A percentile compares a stretch with the other conserved stretches of the same genome.
phyloP scores from a whole-genome alignment of 495 filamentous ascomycete genomes.

The Trichoderma parareesei region DNA sequence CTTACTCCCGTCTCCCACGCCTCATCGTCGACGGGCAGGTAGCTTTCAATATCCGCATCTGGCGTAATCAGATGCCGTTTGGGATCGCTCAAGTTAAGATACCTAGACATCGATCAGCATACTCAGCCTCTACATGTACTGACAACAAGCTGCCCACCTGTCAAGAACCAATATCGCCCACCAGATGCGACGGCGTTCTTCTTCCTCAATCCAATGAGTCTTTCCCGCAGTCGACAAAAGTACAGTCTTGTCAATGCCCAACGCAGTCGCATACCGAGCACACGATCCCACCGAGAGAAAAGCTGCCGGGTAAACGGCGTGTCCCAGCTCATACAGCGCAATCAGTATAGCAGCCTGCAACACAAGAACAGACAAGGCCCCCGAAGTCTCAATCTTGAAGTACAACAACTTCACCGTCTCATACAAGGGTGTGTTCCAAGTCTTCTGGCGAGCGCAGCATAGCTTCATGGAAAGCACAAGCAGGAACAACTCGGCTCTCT shows the following conservation, averaged over 20 bases:
- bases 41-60: neutral
- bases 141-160: conserved; percentile 27
- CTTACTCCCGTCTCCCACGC: neutral
- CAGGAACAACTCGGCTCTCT: conserved; percentile 37
- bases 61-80: neutral
- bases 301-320: conserved; percentile 43
- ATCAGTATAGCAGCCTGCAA: conserved; percentile 41
- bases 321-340: conserved; percentile 38
- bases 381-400: conserved; percentile 28
- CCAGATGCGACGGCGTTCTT: conserved; percentile 42
- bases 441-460: conserved; percentile 15
- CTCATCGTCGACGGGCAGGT: neutral
- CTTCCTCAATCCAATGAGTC: conserved; percentile 33
- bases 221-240: conserved; percentile 8
- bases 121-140: neutral
- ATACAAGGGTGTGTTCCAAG: conserved; percentile 27
- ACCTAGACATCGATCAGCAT: neutral
- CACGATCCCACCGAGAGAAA: conserved; percentile 39
- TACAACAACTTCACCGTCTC: conserved; percentile 35
- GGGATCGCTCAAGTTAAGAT: neutral
- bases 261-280: conserved; percentile 34
- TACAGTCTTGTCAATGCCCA: conserved; percentile 28
- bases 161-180: conserved; percentile 46
- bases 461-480: conserved; percentile 46
- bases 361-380: conserved; percentile 32